Conservation (phyloP, 257 asterid species). For the Cinchona pubescens region DNA sequence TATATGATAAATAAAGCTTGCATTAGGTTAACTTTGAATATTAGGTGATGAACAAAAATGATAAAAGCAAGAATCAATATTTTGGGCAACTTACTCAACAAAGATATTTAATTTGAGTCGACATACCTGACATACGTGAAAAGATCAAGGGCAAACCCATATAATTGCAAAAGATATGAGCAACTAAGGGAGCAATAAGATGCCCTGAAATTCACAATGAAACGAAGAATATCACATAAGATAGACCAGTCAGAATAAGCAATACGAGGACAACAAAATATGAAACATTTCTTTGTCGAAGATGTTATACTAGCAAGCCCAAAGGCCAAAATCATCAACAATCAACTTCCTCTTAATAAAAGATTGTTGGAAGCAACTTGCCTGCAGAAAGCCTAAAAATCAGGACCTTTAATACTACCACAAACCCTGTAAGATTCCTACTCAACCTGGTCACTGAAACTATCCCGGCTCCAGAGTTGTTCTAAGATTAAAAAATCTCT, state of each 20-base stretch:
- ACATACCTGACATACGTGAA: slow-evolving; percentile 65
- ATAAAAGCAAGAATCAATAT: background rate
- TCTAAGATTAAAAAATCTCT: background rate
- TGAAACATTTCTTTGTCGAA: background rate
- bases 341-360: background rate
- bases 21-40: too few relatives aligned
- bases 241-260: background rate
- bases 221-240: background rate
- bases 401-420: background rate
- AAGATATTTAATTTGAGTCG: background rate
- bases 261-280: background rate
- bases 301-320: background rate
- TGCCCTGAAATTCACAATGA: slow-evolving; percentile 55
- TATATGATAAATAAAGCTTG: too few relatives aligned
- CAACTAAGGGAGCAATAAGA: slow-evolving; percentile 71
- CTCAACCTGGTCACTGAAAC: background rate
- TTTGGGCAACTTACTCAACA: background rate
- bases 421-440: background rate
- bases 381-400: background rate
- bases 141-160: slow-evolving; percentile 77
- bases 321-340: background rate
- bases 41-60: background rate
- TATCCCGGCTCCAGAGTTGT: background rate
- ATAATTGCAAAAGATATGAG: slow-evolving; percentile 88
- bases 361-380: background rate